Evolutionary conservation across 805 yeast species (phyloP), one percentile per base, ranked within the genome.

Genomic region (Lachancea quebecensis): DNA sequence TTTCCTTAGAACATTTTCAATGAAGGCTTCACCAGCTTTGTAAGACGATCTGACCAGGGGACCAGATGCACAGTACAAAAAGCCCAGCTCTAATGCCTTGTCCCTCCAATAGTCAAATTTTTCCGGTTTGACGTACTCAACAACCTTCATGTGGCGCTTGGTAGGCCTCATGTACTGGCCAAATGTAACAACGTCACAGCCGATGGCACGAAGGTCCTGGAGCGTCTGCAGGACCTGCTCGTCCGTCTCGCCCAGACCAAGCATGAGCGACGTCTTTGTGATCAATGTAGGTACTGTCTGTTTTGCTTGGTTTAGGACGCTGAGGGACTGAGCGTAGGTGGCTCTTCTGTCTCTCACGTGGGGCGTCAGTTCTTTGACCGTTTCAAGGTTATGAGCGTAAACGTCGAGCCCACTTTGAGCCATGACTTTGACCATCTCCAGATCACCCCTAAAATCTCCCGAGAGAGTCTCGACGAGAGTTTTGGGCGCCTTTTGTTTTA

Each of bases 81-180:
- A 93, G 1, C 99, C 99, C 77, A 91, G 68, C 36, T 85, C 87
- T 51, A 83, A 64, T 0, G 99, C 98, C 9, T 73, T 75, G 46
- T 84, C 79, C 58, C 82, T 88, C 99, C 99, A 93, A 62, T 83
- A 74, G 49, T 90, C 95, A 63, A 93, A 93, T 65, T 88, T 89
- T 55, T 86, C 96, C 2, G 99, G 99, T 21, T 80, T 84, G 15
- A 93, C 79, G 58, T 93, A 93, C 55, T 91, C 97, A 10, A 87
- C 96, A 36, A 93, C 99, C 70, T 90, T 90, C 95, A 93, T 89
- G 66, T 93, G 99, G 60, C 99, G 81, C 68, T 86, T 93, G 1
- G 99, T 93, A 38, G 99, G 99, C 64, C 99, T 78, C 97, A 93
- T 93, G 66, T 93, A 93, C 68, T 93, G 99, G 32, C 99, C 99